Percentiles rank a stretch among this genome's conserved stretches.
These are phyloP conservation scores for Selenicereus undatus DNA, from an alignment of 148 eudicot species.

Conservation along the genomic window DNA sequence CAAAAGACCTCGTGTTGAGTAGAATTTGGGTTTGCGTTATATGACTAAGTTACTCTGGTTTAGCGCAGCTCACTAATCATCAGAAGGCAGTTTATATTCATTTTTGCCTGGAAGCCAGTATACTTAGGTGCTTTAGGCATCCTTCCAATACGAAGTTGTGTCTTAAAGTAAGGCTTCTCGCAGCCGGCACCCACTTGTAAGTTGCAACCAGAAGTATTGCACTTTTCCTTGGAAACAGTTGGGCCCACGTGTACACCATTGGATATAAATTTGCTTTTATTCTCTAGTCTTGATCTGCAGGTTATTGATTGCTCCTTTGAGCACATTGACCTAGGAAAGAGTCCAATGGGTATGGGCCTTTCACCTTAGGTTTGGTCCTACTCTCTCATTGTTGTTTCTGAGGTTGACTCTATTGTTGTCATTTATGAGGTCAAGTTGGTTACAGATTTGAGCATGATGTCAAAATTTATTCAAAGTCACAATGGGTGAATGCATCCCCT, in stretches of 20 bases:
- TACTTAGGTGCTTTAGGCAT: neutral
- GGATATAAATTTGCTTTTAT: neutral
- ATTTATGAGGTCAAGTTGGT: neutral
- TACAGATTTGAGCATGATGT: conserved; percentile 2
- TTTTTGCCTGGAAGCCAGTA: neutral
- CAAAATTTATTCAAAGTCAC: too few relatives aligned
- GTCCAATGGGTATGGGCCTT: neutral
- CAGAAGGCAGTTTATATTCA: neutral
- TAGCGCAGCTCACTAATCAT: neutral
- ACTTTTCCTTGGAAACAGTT: neutral
- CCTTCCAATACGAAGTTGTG: neutral
- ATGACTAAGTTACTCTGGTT: neutral
- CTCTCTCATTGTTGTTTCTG: neutral
- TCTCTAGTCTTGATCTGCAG: neutral
- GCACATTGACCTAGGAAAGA: neutral
- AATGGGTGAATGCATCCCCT: neutral
- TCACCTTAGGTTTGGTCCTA: neutral
- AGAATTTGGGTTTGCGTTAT: neutral
- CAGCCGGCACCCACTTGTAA: neutral
- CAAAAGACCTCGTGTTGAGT: neutral
- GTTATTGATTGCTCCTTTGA: neutral
- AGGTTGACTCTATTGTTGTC: neutral
- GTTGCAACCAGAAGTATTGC: neutral
- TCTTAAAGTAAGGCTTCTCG: neutral
- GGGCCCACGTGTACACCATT: neutral